These are phyloP conservation scores for Thraustotheca clavata DNA, from an alignment of 352 stramenopile genomes.

Conservation along the genomic window DNA sequence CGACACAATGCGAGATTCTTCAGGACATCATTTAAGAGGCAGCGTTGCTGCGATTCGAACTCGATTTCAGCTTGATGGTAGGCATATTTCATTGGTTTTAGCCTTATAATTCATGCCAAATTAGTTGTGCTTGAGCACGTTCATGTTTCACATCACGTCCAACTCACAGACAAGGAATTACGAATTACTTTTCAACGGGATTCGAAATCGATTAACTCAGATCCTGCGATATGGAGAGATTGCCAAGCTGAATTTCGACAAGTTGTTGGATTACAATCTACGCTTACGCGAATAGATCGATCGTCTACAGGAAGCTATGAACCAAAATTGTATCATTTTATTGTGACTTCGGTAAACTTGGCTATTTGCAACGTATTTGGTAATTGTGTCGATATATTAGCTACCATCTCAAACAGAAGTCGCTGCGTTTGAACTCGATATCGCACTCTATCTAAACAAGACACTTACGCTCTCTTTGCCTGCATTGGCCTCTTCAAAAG, in stretches of 20 bases:
- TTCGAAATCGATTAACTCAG: slow-evolving; percentile 18
- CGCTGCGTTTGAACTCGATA: slow-evolving; percentile 14
- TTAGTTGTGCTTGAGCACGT: slow-evolving; percentile 17
- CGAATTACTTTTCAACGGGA: slow-evolving; percentile 18
- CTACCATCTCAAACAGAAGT: slow-evolving; percentile 19
- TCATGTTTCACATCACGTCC: slow-evolving; percentile 6
- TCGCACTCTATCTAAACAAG: slow-evolving; percentile 15
- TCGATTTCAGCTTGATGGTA: slow-evolving; percentile 19
- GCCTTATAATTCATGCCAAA: background rate
- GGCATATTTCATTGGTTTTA: background rate
- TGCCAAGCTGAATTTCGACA: slow-evolving; percentile 10
- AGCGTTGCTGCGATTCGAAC: background rate
- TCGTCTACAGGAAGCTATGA: background rate
- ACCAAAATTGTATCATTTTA: slow-evolving; percentile 14
- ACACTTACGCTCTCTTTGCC: slow-evolving; percentile 10
- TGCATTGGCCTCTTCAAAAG: background rate
- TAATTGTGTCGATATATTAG: background rate
- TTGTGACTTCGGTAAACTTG: slow-evolving; percentile 16
- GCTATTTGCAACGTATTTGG: background rate
- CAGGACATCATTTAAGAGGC: background rate
- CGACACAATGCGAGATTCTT: background rate
- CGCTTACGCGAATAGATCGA: background rate
- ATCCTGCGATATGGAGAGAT: slow-evolving; percentile 10
- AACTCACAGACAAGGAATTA: slow-evolving; percentile 20
- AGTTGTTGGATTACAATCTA: slow-evolving; percentile 20